Evolutionary conservation across 768 basidiomycete species (phyloP).

Genomic region (Artomyces pyxidatus): DNA sequence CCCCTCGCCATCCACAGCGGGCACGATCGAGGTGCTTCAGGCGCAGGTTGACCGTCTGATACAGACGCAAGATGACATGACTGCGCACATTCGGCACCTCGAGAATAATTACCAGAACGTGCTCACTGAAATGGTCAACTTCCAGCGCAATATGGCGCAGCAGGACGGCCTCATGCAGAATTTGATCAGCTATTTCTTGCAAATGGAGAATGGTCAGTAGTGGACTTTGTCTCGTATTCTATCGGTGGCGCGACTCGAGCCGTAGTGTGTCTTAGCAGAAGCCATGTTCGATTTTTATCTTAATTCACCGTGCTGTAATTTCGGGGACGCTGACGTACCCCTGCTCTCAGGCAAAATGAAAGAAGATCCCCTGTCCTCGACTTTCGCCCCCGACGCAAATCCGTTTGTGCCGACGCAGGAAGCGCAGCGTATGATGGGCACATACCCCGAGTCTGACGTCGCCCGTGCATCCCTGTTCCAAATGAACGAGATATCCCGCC

Average conservation of each 20-base stretch:
- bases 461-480: conserved; percentile 64
- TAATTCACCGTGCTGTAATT: conserved; percentile 8
- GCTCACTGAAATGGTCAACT: conserved; percentile 62
- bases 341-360: conserved; percentile 25
- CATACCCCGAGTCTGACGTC: conserved; percentile 46
- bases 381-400: conserved; percentile 26
- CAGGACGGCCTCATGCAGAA: conserved; percentile 81
- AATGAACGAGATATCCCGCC: conserved; percentile 71
- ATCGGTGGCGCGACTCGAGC: too few species aligned
- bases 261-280: conserved; percentile 8
- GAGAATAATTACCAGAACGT: conserved; percentile 62
- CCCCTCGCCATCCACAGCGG: conserved; percentile 21
- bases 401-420: conserved; percentile 53
- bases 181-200: conserved; percentile 73
- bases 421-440: conserved; percentile 42
- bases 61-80: conserved; percentile 42
- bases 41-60: conserved; percentile 40
- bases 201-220: conserved; percentile 51
- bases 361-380: conserved; percentile 20
- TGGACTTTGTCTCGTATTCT: conserved; percentile 17
- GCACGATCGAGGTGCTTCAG: conserved; percentile 32
- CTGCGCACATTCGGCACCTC: conserved; percentile 45
- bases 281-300: conserved; percentile 28
- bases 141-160: conserved; percentile 69
- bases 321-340: conserved; percentile 11